Evolutionary conservation across 1,284 basidiomycete species (phyloP).

Genomic region (Trichosporon ovoides): DNA sequence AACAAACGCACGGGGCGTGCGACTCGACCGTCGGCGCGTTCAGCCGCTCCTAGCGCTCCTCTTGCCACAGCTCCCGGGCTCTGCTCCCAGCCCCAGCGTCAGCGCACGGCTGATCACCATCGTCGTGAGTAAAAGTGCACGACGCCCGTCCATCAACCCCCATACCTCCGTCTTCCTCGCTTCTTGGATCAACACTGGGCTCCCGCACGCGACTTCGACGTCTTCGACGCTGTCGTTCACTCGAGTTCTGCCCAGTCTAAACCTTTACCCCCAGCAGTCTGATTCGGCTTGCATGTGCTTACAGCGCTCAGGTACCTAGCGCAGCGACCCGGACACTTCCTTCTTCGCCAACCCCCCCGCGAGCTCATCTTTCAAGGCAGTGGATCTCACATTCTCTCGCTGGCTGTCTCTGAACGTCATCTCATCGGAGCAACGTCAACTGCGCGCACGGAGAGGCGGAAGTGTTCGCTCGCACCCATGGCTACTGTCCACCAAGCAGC

Average conservation of each 20-base stretch:
- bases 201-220: not conserved
- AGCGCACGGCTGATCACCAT: not conserved
- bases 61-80: not conserved
- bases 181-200: not conserved
- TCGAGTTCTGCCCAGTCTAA: not conserved
- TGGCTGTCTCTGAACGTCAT: not conserved
- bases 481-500: slow-evolving; percentile 16
- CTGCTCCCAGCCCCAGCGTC: not conserved
- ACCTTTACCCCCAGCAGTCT: not conserved
- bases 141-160: not conserved
- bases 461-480: slow-evolving; percentile 7
- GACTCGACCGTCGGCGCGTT: not conserved
- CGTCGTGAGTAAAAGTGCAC: not conserved
- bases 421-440: not conserved
- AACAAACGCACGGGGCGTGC: slow-evolving; percentile 3
- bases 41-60: not conserved
- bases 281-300: not conserved
- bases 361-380: not conserved
- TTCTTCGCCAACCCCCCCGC: not conserved
- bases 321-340: not conserved
- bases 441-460: not conserved
- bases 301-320: not conserved
- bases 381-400: not conserved
- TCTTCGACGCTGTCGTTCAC: not conserved
- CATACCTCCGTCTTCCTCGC: not conserved